Conservation (phyloP, 495 filamentous ascomycete species). For the Trichocladium uniseriatum region DNA sequence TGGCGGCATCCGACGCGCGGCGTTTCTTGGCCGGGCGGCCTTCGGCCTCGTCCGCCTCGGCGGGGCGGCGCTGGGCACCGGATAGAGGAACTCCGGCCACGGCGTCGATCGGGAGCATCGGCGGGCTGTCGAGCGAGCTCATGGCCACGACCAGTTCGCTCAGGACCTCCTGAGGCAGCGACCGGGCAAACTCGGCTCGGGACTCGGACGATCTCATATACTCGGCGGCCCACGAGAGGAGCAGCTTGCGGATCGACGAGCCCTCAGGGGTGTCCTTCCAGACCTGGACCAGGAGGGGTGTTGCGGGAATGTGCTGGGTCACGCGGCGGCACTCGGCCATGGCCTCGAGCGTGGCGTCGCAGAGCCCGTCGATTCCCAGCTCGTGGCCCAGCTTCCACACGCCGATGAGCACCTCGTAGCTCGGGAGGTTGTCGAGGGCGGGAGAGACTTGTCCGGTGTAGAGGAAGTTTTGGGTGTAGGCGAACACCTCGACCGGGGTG, state of each 20-base stretch:
- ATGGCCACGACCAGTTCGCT: slow-evolving; percentile 49
- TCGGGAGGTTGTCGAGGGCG: slow-evolving; percentile 29
- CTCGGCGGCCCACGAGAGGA: slow-evolving; percentile 48
- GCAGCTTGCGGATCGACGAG: slow-evolving; percentile 43
- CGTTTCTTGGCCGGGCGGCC: slow-evolving; percentile 28
- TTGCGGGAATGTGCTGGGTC: slow-evolving; percentile 42
- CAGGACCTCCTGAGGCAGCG: slow-evolving; percentile 45
- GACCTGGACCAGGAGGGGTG: slow-evolving; percentile 43
- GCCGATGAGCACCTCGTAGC: slow-evolving; percentile 41
- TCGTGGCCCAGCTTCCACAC: slow-evolving; percentile 44
- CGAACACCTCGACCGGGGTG: slow-evolving; percentile 37
- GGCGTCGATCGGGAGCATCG: slow-evolving; percentile 17
- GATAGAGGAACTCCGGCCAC: slow-evolving; percentile 10
- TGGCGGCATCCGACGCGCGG: slow-evolving; percentile 26
- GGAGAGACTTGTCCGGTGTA: slow-evolving; percentile 41
- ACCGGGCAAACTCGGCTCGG: slow-evolving; percentile 41
- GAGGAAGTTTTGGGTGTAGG: slow-evolving; percentile 43
- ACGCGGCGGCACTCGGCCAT: slow-evolving; percentile 42
- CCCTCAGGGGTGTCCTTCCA: slow-evolving; percentile 48
- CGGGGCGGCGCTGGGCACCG: slow-evolving; percentile 22
- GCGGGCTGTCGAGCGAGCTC: slow-evolving; percentile 35
- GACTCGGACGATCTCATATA: slow-evolving; percentile 44
- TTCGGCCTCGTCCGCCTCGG: slow-evolving; percentile 16
- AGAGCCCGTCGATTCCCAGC: slow-evolving; percentile 44
- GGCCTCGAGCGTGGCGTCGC: slow-evolving; percentile 40